Evolutionary conservation across 176 grass and related monocot genomes (phyloP).

Genomic region (Eleusine indica): DNA sequence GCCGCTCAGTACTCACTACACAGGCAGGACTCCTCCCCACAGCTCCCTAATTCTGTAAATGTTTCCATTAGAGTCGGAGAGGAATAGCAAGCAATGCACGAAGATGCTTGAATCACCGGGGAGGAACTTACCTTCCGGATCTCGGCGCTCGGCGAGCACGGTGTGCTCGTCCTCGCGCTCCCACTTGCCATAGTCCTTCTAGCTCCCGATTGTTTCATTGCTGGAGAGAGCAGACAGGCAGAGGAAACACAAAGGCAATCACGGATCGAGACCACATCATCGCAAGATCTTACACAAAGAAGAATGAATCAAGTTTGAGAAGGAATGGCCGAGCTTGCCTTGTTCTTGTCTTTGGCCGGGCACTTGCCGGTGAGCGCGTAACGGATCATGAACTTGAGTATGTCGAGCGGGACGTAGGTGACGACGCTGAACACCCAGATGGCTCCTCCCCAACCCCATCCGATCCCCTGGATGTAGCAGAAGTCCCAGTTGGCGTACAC

Average conservation of each 20-base stretch:
- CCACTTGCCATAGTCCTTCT: conserved; percentile 38
- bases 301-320: background rate
- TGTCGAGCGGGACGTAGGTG: conserved; percentile 83
- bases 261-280: conserved; percentile 1
- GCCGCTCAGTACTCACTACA: conserved; percentile 23
- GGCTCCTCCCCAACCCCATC: conserved; percentile 70
- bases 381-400: conserved; percentile 85
- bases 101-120: background rate
- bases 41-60: conserved; percentile 57
- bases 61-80: background rate
- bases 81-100: background rate
- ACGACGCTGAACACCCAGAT: conserved; percentile 74
- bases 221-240: conserved; percentile 19
- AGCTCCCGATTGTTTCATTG: conserved; percentile 25
- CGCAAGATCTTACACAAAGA: background rate
- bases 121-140: conserved; percentile 41
- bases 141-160: conserved; percentile 51
- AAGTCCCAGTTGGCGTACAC: conserved; percentile 68
- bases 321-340: conserved; percentile 40
- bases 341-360: conserved; percentile 52
- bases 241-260: background rate
- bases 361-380: conserved; percentile 61
- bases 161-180: conserved; percentile 48
- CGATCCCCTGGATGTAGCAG: conserved; percentile 69
- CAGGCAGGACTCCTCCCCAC: conserved; percentile 12